A percentile compares a stretch with the other conserved stretches of the same genome.
phyloP scores from a whole-genome alignment of 305 asterid species.

The Fraxinus paxiana region DNA sequence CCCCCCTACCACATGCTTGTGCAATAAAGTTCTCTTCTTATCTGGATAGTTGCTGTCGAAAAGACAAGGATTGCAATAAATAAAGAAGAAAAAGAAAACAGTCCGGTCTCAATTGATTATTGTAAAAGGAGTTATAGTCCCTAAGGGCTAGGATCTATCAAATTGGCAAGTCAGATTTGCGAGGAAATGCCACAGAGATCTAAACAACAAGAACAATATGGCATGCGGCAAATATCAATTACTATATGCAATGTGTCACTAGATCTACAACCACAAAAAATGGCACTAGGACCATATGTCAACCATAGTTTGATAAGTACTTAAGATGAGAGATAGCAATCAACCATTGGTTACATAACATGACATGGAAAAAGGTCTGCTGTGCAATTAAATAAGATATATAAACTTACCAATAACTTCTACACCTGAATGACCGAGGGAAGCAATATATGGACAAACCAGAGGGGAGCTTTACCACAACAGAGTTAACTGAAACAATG shows the following conservation, averaged over 20 bases:
- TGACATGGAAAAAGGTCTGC: not conserved
- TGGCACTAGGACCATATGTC: not conserved
- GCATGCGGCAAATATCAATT: not conserved
- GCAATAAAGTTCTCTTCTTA: not conserved
- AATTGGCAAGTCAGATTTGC: not conserved
- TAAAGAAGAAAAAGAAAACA: not conserved
- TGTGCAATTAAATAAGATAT: not conserved
- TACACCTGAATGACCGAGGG: constrained; percentile 29
- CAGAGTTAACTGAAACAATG: constrained; percentile 26
- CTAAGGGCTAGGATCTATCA: not conserved
- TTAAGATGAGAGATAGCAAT: not conserved
- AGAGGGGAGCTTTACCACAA: constrained; percentile 29
- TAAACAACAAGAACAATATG: not conserved
- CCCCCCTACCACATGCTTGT: not conserved
- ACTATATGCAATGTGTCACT: not conserved
- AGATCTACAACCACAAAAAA: not conserved
- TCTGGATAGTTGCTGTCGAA: not conserved
- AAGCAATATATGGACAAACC: constrained; percentile 34
- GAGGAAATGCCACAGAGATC: not conserved
- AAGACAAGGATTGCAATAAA: not conserved
- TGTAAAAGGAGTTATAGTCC: not conserved
- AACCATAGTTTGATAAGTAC: not conserved
- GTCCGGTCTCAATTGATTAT: not conserved
- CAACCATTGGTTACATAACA: not conserved
- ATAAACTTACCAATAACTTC: constrained; percentile 30